These are phyloP conservation scores for Talaromyces ruber DNA, from an alignment of 495 filamentous ascomycete genomes.

Conservation along the genomic window DNA sequence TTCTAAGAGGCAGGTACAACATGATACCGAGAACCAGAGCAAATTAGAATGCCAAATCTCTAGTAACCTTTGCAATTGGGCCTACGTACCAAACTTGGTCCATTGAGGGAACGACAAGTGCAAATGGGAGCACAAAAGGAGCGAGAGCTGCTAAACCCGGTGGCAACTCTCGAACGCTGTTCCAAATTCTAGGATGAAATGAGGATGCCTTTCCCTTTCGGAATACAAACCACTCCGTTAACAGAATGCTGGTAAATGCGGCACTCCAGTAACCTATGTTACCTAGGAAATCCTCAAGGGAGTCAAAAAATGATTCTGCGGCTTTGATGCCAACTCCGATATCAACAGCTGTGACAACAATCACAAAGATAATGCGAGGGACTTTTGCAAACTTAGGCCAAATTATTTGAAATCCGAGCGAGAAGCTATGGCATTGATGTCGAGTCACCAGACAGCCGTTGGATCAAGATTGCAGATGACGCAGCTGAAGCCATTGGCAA, in stretches of 20 bases:
- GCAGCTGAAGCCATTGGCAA: conserved; percentile 31
- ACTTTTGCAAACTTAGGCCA: conserved; percentile 35
- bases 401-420: conserved; percentile 49
- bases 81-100: conserved; percentile 47
- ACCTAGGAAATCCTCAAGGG: conserved; percentile 43
- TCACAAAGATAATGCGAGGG: conserved; percentile 42
- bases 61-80: conserved; percentile 43
- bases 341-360: conserved; percentile 40
- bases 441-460: conserved; percentile 28
- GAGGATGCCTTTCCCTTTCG: conserved; percentile 17
- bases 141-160: conserved; percentile 38
- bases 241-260: conserved; percentile 39
- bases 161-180: conserved; percentile 33
- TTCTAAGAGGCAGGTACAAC: conserved; percentile 24
- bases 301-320: conserved; percentile 40
- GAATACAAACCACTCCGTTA: conserved; percentile 42
- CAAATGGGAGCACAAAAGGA: conserved; percentile 22
- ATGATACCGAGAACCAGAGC: conserved; percentile 39
- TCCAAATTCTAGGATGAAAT: conserved; percentile 41
- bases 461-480: conserved; percentile 34
- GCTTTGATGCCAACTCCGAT: conserved; percentile 45
- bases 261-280: conserved; percentile 50
- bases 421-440: conserved; percentile 41
- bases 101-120: conserved; percentile 41
- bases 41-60: conserved; percentile 52